A percentile compares a stretch with the other conserved stretches of the same genome.
Evolutionary conservation across 2,329 filamentous ascomycete genomes (phyloP).

Genomic region (Penicillium hordei): DNA sequence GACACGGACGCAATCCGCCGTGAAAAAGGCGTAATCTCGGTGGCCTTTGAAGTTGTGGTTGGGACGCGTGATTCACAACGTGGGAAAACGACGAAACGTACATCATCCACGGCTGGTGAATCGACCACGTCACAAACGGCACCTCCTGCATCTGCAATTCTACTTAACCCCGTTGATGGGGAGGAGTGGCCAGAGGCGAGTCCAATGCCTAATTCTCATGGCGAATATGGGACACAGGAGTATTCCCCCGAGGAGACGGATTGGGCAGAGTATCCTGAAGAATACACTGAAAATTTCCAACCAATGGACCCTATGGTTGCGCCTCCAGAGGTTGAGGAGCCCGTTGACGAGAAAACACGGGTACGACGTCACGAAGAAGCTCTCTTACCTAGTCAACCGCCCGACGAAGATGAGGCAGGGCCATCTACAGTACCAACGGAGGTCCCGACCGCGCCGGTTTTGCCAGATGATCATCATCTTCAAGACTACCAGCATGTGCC

Average conservation of each 20-base stretch:
- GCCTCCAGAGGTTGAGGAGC: constrained; percentile 58
- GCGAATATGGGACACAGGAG: constrained; percentile 23
- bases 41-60: constrained; percentile 81
- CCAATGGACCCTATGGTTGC: constrained; percentile 27
- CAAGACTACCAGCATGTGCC: constrained; percentile 46
- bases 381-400: constrained; percentile 77
- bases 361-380: constrained; percentile 74
- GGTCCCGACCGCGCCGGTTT: constrained; percentile 47
- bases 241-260: constrained; percentile 20
- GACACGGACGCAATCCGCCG: constrained; percentile 83
- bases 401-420: constrained; percentile 48
- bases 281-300: constrained; percentile 26
- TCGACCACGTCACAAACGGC: constrained; percentile 27
- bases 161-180: constrained; percentile 23
- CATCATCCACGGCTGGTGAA: constrained; percentile 30
- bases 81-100: constrained; percentile 46
- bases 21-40: constrained; percentile 88
- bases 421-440: constrained; percentile 44
- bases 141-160: constrained; percentile 4
- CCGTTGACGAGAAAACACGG: constrained; percentile 77
- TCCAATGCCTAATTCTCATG: constrained; percentile 18
- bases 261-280: constrained; percentile 33
- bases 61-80: constrained; percentile 77
- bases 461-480: constrained; percentile 53
- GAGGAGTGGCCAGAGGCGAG: constrained; percentile 32